phyloP scores from a whole-genome alignment of 73 alveolate genomes.

The Tetrahymena borealis region DNA sequence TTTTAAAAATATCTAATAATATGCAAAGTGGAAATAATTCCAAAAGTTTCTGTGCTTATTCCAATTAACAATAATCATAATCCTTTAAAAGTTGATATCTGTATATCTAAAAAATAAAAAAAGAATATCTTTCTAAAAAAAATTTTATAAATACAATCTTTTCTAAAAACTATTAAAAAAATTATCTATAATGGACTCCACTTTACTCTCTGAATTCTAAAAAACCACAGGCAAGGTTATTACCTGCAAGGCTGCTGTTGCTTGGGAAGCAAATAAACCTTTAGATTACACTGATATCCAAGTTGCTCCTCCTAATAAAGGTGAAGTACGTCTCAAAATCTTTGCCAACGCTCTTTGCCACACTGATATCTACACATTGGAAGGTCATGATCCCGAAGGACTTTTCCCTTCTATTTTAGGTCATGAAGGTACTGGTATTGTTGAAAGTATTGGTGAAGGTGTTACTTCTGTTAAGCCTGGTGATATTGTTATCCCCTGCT shows the following conservation, averaged over 20 bases:
- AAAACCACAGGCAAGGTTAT: conserved; percentile 40
- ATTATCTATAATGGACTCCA: background rate
- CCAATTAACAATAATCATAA: no score
- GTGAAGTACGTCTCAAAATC: conserved; percentile 69
- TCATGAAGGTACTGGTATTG: conserved; percentile 80
- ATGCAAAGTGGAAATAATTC: no score
- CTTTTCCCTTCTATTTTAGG: conserved; percentile 78
- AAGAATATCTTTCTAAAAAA: background rate
- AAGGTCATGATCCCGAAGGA: conserved; percentile 82
- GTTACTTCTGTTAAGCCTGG: conserved; percentile 78
- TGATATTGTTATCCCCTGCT: conserved; percentile 81
- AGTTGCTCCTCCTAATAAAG: conserved; percentile 70
- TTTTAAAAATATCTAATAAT: no score
- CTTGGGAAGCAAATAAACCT: conserved; percentile 62
- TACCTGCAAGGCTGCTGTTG: conserved; percentile 76
- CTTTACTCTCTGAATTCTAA: background rate
- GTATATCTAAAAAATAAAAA: background rate
- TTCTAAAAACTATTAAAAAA: background rate
- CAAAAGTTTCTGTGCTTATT: no score
- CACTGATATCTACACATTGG: conserved; percentile 74
- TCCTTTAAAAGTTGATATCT: background rate
- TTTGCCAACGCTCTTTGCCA: conserved; percentile 73
- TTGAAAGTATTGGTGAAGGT: conserved; percentile 87
- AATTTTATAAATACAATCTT: background rate
- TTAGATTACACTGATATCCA: conserved; percentile 53